phyloP scores from a whole-genome alignment of 345 rosid genomes.

The rapeseed (Brassica napus) region DNA sequence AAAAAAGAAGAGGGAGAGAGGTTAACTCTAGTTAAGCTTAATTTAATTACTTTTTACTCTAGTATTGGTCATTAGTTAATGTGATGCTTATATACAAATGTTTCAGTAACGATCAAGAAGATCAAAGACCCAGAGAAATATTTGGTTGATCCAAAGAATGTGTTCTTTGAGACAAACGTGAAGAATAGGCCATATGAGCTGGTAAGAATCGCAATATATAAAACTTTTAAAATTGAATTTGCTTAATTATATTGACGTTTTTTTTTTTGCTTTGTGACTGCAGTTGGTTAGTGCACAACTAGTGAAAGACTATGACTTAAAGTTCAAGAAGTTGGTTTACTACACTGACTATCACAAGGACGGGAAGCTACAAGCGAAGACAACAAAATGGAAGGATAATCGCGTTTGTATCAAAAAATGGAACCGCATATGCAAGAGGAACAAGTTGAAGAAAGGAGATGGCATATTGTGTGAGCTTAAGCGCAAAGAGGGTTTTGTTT shows the following conservation, averaged over 20 bases:
- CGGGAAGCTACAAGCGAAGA: neutral
- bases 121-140: slow-evolving; percentile 20
- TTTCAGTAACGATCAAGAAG: neutral
- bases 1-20: slow-evolving; percentile 9
- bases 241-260: neutral
- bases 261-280: neutral
- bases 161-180: slow-evolving; percentile 10
- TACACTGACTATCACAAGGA: slow-evolving; percentile 5
- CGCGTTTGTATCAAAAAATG: slow-evolving; percentile 23
- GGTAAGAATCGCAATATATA: slow-evolving; percentile 12
- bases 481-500: neutral
- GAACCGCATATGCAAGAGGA: slow-evolving; percentile 7
- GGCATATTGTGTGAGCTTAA: slow-evolving; percentile 30
- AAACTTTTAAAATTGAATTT: neutral
- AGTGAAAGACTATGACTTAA: slow-evolving; percentile 22
- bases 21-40: slow-evolving; percentile 1
- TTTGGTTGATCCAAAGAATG: slow-evolving; percentile 29
- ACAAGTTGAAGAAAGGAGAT: slow-evolving; percentile 9
- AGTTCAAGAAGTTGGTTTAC: neutral
- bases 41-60: neutral
- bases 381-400: slow-evolving; percentile 3
- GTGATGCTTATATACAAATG: neutral
- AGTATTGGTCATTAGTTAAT: neutral
- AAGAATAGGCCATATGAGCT: slow-evolving; percentile 28
- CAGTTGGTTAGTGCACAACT: slow-evolving; percentile 25